Conservation (phyloP, 2,329 filamentous ascomycete species). For the Botrytis fabae region DNA sequence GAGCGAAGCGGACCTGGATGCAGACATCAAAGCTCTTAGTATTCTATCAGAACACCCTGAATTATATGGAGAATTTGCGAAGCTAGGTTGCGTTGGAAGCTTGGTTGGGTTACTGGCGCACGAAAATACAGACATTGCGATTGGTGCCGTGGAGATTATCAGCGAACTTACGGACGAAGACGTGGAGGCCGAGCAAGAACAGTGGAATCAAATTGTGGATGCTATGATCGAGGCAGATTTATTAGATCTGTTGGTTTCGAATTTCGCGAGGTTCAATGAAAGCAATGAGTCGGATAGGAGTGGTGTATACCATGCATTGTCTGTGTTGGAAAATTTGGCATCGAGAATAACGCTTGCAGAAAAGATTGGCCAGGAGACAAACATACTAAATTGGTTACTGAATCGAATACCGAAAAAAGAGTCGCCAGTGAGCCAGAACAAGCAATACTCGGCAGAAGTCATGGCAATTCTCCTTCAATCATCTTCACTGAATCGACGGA, state of each 20-base stretch:
- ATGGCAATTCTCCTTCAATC: constrained; percentile 85
- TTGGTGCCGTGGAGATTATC: constrained; percentile 85
- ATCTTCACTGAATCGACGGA: constrained; percentile 63
- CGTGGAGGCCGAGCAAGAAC: constrained; percentile 73
- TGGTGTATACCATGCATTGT: constrained; percentile 84
- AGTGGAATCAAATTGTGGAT: constrained; percentile 78
- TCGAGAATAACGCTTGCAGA: constrained; percentile 69
- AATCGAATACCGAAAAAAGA: constrained; percentile 70
- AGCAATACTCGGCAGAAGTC: constrained; percentile 91
- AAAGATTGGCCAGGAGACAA: constrained; percentile 67
- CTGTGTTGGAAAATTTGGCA: constrained; percentile 81
- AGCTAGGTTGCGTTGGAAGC: constrained; percentile 69
- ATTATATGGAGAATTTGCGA: constrained; percentile 78
- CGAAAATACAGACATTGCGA: constrained; percentile 96
- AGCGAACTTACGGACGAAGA: constrained; percentile 93
- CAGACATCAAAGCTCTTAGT: constrained; percentile 81
- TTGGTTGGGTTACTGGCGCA: constrained; percentile 83
- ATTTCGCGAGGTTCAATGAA: constrained; percentile 79
- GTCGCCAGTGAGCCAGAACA: constrained; percentile 76
- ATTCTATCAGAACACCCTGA: constrained; percentile 85
- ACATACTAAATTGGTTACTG: constrained; percentile 75
- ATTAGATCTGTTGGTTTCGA: constrained; percentile 71
- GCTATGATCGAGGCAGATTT: constrained; percentile 68
- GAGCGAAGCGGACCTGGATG: constrained; percentile 85
- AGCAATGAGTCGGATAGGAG: constrained; percentile 70